Percentiles rank a stretch among this genome's conserved stretches.
These are phyloP conservation scores for Mortierella claussenii DNA, from an alignment of 192 early-diverging fungal genomes.

Conservation along the genomic window DNA sequence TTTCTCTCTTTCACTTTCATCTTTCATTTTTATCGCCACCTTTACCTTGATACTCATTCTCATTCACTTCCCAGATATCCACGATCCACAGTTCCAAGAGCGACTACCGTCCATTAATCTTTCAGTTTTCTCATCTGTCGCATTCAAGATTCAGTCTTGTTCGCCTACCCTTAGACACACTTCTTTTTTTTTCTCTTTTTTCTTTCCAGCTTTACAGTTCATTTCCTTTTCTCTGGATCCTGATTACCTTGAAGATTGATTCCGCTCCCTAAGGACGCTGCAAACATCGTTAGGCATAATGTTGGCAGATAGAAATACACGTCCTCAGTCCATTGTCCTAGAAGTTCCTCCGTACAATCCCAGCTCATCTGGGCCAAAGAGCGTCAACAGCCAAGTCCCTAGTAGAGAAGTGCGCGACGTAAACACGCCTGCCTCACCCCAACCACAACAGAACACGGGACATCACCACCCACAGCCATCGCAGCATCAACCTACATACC, in stretches of 20 bases:
- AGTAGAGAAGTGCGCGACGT: constrained; percentile 21
- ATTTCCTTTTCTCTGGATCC: too few relatives aligned
- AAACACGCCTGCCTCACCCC: constrained; percentile 29
- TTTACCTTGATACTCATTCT: too few relatives aligned
- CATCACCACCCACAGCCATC: constrained; percentile 15
- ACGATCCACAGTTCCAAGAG: too few relatives aligned
- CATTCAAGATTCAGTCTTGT: too few relatives aligned
- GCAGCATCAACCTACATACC: constrained; percentile 5
- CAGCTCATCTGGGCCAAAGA: background rate
- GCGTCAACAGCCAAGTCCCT: background rate
- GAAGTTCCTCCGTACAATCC: constrained; percentile 30
- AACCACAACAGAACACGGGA: constrained; percentile 36
- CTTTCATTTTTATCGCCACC: background rate
- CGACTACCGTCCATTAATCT: too few relatives aligned
- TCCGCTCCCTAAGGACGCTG: too few relatives aligned
- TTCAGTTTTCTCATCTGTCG: too few relatives aligned
- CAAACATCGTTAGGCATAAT: background rate
- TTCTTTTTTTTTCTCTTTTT: background rate
- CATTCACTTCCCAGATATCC: too few relatives aligned
- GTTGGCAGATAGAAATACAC: constrained; percentile 31
- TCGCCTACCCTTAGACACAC: too few relatives aligned
- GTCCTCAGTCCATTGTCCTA: constrained; percentile 19
- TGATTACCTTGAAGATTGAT: too few relatives aligned
- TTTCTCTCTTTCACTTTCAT: background rate
- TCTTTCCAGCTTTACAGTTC: background rate